Percentiles rank a stretch among this genome's conserved stretches.
Conservation (phyloP, 129 eudicot genomes). For the Deinandra increscens region DNA sequence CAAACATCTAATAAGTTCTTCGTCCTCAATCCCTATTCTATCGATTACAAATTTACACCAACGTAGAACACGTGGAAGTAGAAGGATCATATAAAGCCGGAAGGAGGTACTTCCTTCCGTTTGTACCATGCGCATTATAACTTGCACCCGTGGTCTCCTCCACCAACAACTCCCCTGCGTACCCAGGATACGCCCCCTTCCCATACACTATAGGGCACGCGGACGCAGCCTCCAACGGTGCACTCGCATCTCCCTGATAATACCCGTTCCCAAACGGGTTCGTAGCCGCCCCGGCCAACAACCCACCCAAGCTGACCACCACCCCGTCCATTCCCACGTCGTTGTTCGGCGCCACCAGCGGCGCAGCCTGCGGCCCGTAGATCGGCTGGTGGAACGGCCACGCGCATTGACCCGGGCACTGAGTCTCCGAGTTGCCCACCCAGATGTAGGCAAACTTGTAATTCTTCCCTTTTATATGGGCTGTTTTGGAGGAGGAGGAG, state of each 20-base stretch:
- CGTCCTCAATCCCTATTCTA: no score
- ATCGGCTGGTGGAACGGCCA: slow-evolving; percentile 63
- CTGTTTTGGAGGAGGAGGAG: background rate
- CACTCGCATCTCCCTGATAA: slow-evolving; percentile 42
- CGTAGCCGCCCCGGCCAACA: slow-evolving; percentile 44
- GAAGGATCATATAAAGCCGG: slow-evolving; percentile 39
- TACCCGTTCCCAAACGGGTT: slow-evolving; percentile 50
- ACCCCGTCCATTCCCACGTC: slow-evolving; percentile 48
- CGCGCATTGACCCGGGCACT: slow-evolving; percentile 61
- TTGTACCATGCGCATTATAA: slow-evolving; percentile 42
- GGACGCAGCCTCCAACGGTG: slow-evolving; percentile 45
- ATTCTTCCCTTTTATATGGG: slow-evolving; percentile 23
- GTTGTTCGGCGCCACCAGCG: slow-evolving; percentile 48
- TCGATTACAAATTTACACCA: no score
- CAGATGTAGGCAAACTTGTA: slow-evolving; percentile 40
- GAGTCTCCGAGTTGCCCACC: slow-evolving; percentile 57
- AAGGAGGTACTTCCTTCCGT: slow-evolving; percentile 34
- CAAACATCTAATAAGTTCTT: no score
- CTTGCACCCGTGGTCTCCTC: slow-evolving; percentile 40
- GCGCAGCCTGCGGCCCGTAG: slow-evolving; percentile 48
- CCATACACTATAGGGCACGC: slow-evolving; percentile 46
- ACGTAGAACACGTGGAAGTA: slow-evolving; percentile 31
- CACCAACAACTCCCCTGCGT: slow-evolving; percentile 42
- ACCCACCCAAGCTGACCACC: slow-evolving; percentile 36
- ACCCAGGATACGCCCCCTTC: slow-evolving; percentile 45